These are phyloP conservation scores for Xylariales sp. DNA, from an alignment of 2,329 filamentous ascomycete genomes.

Conservation along the genomic window DNA sequence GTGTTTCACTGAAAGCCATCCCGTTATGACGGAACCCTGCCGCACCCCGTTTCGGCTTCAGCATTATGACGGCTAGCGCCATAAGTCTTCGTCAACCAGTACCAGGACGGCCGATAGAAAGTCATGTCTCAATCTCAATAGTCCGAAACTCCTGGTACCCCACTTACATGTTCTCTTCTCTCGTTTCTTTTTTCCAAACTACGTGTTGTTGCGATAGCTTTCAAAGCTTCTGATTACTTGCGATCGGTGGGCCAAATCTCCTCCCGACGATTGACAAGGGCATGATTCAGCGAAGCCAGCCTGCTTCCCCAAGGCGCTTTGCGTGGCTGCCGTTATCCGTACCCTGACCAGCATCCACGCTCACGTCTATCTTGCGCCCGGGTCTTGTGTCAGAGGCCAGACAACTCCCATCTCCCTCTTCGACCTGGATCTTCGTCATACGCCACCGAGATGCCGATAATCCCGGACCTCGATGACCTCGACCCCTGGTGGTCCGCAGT, in stretches of 20 bases:
- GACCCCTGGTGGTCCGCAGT: constrained; percentile 13
- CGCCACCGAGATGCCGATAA: constrained; percentile 11
- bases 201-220: not conserved
- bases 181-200: not conserved
- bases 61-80: constrained; percentile 6
- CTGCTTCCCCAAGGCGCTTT: not conserved
- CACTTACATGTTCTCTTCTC: not conserved
- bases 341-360: constrained; percentile 2
- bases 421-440: constrained; percentile 8
- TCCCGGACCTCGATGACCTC: constrained; percentile 11
- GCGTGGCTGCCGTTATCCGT: constrained; percentile 6
- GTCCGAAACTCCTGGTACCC: too few relatives aligned
- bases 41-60: not conserved
- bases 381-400: not conserved
- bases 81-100: constrained; percentile 3
- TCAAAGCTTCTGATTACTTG: not conserved
- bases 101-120: too few relatives aligned
- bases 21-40: constrained; percentile 6
- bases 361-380: not conserved
- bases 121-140: too few relatives aligned
- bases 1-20: not conserved
- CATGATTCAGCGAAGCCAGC: constrained; percentile 4
- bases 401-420: not conserved
- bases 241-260: not conserved
- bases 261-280: not conserved